phyloP scores from a whole-genome alignment of 805 yeast genomes.

The Cyberlindnera mississippiensis region DNA sequence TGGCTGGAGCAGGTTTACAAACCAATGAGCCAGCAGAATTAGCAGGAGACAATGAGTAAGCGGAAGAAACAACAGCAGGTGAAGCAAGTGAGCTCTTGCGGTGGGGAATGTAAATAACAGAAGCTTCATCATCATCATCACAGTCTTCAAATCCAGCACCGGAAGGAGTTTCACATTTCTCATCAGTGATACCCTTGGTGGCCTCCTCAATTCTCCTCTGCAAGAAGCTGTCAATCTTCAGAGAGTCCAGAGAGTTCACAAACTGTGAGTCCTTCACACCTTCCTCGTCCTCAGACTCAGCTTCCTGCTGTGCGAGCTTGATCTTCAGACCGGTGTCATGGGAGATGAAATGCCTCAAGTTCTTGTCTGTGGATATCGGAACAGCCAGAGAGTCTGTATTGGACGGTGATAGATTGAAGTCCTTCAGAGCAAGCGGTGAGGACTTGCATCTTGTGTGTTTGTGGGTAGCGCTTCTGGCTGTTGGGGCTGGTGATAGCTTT shows the following conservation, averaged over 20 bases:
- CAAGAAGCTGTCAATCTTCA: conserved; percentile 4
- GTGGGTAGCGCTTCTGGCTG: neutral
- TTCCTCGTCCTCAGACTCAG: conserved; percentile 9
- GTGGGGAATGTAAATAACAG: no score
- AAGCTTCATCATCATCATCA: no score
- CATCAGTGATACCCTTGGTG: neutral
- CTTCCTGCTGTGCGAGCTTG: no score
- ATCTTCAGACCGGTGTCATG: conserved; percentile 26
- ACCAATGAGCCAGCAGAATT: no score
- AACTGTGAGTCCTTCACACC: conserved; percentile 16
- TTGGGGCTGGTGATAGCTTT: conserved; percentile 1
- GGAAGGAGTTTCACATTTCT: no score
- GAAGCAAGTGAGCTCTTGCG: no score
- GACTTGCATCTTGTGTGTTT: conserved; percentile 12
- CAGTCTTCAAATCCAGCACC: no score
- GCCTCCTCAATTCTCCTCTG: neutral
- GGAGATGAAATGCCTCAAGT: conserved; percentile 26
- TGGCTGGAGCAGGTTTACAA: no score
- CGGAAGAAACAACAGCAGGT: no score
- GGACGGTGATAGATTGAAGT: conserved; percentile 8
- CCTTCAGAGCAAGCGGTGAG: conserved; percentile 7
- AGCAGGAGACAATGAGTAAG: no score
- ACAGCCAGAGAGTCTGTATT: neutral
- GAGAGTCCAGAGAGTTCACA: conserved; percentile 10
- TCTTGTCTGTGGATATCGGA: conserved; percentile 2